Conservation (phyloP, 768 basidiomycete species). For the Lentinula boryana region DNA sequence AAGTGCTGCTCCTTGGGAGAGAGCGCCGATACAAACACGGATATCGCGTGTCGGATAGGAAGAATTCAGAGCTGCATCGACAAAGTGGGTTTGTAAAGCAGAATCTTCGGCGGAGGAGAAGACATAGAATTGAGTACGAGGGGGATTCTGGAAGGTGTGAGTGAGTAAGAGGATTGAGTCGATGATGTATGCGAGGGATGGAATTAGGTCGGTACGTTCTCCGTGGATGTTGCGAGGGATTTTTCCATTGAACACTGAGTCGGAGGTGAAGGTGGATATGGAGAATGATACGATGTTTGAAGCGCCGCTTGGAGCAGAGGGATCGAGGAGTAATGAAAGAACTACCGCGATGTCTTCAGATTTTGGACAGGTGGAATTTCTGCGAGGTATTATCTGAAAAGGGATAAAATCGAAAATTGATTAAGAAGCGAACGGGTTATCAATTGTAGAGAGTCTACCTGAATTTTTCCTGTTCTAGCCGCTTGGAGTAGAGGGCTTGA, state of each 20-base stretch:
- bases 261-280: slow-evolving; percentile 23
- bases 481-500: slow-evolving; percentile 36
- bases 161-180: slow-evolving; percentile 22
- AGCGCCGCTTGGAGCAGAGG: slow-evolving; percentile 21
- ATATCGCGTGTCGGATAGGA: slow-evolving; percentile 23
- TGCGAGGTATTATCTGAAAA: slow-evolving; percentile 30
- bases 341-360: slow-evolving; percentile 39
- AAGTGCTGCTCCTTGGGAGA: slow-evolving; percentile 41
- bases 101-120: slow-evolving; percentile 35
- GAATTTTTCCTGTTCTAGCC: slow-evolving; percentile 23
- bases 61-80: slow-evolving; percentile 33
- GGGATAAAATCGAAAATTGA: background rate
- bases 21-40: slow-evolving; percentile 43
- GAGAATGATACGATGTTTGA: slow-evolving; percentile 29
- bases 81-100: slow-evolving; percentile 34
- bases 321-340: slow-evolving; percentile 38
- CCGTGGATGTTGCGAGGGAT: slow-evolving; percentile 18
- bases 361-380: slow-evolving; percentile 39
- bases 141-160: slow-evolving; percentile 12
- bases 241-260: slow-evolving; percentile 10
- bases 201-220: slow-evolving; percentile 24
- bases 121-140: slow-evolving; percentile 40
- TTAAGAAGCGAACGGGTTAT: background rate
- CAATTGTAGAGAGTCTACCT: slow-evolving; percentile 17
- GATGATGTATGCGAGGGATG: slow-evolving; percentile 29